Conservation (phyloP, 306 rosid genomes). For the Arachis stenosperma region DNA sequence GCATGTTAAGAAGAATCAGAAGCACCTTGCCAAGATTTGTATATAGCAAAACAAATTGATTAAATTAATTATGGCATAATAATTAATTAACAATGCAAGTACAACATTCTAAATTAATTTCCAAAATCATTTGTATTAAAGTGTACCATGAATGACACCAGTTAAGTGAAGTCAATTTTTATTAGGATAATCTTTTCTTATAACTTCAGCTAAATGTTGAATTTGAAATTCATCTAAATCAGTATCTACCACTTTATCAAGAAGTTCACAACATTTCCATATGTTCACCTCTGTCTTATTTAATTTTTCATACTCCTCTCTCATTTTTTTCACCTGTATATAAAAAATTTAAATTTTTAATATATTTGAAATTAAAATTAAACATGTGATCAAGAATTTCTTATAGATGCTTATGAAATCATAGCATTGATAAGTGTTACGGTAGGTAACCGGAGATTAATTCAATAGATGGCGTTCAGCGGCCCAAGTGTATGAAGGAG, state of each 20-base stretch:
- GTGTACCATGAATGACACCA: slow-evolving; percentile 79
- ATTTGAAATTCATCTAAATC: slow-evolving; percentile 86
- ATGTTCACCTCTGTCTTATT: slow-evolving; percentile 77
- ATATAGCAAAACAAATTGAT: slow-evolving; percentile 37
- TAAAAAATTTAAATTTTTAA: no score
- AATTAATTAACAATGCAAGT: no score
- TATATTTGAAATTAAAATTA: no score
- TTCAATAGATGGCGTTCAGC: no score
- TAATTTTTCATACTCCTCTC: slow-evolving; percentile 64
- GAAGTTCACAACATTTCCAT: slow-evolving; percentile 86
- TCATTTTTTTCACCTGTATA: slow-evolving; percentile 67
- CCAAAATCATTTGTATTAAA: background rate
- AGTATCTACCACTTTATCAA: slow-evolving; percentile 81
- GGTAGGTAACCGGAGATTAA: no score
- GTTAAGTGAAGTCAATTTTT: slow-evolving; percentile 85
- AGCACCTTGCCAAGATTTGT: slow-evolving; percentile 84
- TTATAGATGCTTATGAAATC: slow-evolving; percentile 58
- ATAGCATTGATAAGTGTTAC: slow-evolving; percentile 66
- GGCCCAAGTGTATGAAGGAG: no score
- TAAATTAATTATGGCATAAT: background rate
- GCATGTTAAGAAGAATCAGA: slow-evolving; percentile 22
- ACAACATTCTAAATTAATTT: no score
- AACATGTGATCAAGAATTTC: no score
- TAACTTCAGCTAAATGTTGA: slow-evolving; percentile 81
- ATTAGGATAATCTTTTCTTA: slow-evolving; percentile 70